A percentile compares a stretch with the other conserved stretches of the same genome.
phyloP scores from a whole-genome alignment of 192 early-diverging fungal species.

The Backusella circina region DNA sequence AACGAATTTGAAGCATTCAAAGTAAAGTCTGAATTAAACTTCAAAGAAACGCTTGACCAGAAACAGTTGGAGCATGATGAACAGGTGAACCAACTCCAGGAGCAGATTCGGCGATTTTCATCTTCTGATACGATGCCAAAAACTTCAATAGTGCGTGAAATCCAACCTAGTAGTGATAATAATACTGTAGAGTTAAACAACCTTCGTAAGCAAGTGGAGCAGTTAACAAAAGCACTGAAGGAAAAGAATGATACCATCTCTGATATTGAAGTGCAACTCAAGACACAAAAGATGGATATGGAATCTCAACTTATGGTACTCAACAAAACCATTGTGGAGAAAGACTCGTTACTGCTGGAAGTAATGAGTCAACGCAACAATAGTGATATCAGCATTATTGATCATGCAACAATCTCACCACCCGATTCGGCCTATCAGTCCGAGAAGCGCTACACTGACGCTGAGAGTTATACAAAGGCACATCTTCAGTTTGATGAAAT shows the following conservation, averaged over 20 bases:
- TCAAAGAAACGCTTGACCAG: background rate
- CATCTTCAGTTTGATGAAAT: slow-evolving; percentile 5
- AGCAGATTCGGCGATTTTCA: background rate
- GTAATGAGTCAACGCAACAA: slow-evolving; percentile 8
- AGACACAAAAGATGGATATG: slow-evolving; percentile 4
- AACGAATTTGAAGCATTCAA: slow-evolving; percentile 14
- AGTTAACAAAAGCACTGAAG: background rate
- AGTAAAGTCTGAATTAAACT: background rate
- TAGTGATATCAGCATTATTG: background rate
- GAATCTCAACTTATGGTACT: slow-evolving; percentile 7
- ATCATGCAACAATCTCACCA: background rate
- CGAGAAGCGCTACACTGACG: background rate
- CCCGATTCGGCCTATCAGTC: background rate
- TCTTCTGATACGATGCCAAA: background rate
- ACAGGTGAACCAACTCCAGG: background rate
- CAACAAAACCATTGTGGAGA: slow-evolving; percentile 7
- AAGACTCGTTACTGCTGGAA: background rate
- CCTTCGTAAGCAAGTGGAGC: background rate
- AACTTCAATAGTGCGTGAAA: background rate
- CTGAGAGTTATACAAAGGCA: background rate
- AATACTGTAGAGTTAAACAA: background rate
- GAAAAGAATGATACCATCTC: background rate
- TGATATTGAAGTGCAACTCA: background rate
- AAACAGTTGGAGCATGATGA: background rate
- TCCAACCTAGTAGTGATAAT: background rate